Base-by-base conservation (phyloP, 2,329 filamentous ascomycete species). In the Penicillium italicum region DNA sequence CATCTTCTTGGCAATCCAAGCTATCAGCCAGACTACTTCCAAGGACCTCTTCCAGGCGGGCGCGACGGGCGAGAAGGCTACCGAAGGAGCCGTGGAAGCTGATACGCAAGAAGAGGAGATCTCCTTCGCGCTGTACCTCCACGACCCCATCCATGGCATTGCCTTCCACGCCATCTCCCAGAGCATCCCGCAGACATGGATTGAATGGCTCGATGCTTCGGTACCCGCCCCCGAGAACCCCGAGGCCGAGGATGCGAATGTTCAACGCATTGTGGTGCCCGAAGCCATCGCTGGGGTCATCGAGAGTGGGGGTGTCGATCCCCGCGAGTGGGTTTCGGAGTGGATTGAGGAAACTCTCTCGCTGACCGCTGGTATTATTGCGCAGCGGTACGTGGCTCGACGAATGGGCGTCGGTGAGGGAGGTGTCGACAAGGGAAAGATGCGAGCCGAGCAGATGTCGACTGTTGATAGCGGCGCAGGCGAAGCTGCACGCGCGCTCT, bases 371-470 rank as follows among this genome's bases (percentile, higher is more conserved):
- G 93, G 94, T 18, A 79, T 96, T 8, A 87, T 97, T 4, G 94
- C 94, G 2, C 94, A 99, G 80, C 82, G 92, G 61, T 99, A 99
- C 71, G 94, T 99, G 20, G 93, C 94, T 5, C 85, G 89, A 58
- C 81, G 94, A 54, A 99, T 99, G 94, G 93, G 94, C 12, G 93
- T 99, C 10, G 93, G 93, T 12, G 91, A 96, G 73, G 89, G 89
- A 68, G 88, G 81, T 9, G 71, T 82, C 26, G 81, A 79, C 9
- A 79, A 82, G 66, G 85, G 84, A 24, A 78, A 78, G 66, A 74
- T 79, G 72, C 74, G 71, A 56, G 75, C 74, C 45, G 76, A 77
- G 30, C 84, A 84, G 70, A 76, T 77, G 42, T 79, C 81, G 47
- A 77, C 79, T 36, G 76, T 85, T 49, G 82, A 85, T 55, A 80